These are phyloP conservation scores for Torulaspora quercuum DNA, from an alignment of 805 yeast species.

Conservation along the genomic window DNA sequence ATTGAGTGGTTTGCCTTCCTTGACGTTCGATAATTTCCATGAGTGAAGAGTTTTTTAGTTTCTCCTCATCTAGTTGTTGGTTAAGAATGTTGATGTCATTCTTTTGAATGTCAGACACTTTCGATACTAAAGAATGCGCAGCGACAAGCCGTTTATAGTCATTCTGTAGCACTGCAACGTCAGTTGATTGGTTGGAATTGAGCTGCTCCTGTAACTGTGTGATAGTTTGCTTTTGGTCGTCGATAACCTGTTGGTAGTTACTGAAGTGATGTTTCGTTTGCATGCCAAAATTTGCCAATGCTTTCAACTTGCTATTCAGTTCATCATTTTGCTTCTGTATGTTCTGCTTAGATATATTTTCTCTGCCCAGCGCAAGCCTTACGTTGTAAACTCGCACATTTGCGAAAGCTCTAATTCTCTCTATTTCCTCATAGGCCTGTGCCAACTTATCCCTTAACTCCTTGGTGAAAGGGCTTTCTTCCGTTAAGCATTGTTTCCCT, in stretches of 20 bases:
- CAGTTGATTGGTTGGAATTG: not conserved
- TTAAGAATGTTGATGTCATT: slow-evolving; percentile 8
- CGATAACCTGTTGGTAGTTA: slow-evolving; percentile 1
- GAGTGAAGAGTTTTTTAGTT: slow-evolving; percentile 8
- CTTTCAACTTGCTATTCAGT: slow-evolving; percentile 2
- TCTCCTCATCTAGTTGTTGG: slow-evolving; percentile 10
- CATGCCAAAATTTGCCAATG: slow-evolving; percentile 7
- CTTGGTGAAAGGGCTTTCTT: slow-evolving; percentile 14
- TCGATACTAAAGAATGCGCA: not conserved
- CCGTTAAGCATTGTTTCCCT: not conserved
- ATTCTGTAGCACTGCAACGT: not conserved
- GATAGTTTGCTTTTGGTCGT: slow-evolving; percentile 4
- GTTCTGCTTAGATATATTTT: not conserved
- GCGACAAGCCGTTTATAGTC: not conserved
- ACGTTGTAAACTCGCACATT: slow-evolving; percentile 13
- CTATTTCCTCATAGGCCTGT: slow-evolving; percentile 9
- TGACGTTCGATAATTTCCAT: slow-evolving; percentile 1
- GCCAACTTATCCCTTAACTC: slow-evolving; percentile 9
- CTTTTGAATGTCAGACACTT: slow-evolving; percentile 6
- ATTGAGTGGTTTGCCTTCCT: not conserved
- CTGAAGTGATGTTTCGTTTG: slow-evolving; percentile 1
- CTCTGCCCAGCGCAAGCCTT: slow-evolving; percentile 6
- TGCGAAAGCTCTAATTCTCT: slow-evolving; percentile 5
- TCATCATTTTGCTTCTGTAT: slow-evolving; percentile 4
- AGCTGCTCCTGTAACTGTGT: not conserved